A percentile compares a stretch with the other conserved stretches of the same genome.
Conservation (phyloP, 805 yeast species). For the Wickerhamiella nectarea region DNA sequence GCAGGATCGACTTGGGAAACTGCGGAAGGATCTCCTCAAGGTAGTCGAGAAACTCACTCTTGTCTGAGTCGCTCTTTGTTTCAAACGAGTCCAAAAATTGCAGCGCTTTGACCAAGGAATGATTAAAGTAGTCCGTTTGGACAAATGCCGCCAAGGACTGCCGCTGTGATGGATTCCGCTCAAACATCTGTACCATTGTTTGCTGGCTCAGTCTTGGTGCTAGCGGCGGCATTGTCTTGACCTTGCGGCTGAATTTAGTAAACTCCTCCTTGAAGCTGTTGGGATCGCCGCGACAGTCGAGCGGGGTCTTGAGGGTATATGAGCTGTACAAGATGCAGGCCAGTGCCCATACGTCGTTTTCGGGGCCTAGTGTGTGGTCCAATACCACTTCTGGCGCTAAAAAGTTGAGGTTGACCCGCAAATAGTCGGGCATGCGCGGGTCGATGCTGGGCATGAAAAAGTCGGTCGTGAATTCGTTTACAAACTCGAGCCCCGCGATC, state of each 20-base stretch:
- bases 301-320: slow-evolving; percentile 37
- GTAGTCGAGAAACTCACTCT: slow-evolving; percentile 52
- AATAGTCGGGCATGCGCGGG: slow-evolving; percentile 58
- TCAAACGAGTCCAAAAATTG: slow-evolving; percentile 72
- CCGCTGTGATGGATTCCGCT: slow-evolving; percentile 43
- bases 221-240: slow-evolving; percentile 29
- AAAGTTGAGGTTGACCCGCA: slow-evolving; percentile 57
- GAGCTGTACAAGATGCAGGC: slow-evolving; percentile 64
- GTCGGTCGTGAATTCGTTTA: slow-evolving; percentile 35
- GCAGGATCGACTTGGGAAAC: slow-evolving; percentile 45
- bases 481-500: slow-evolving; percentile 55
- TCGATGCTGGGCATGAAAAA: slow-evolving; percentile 62
- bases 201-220: not conserved
- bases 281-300: slow-evolving; percentile 41
- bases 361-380: slow-evolving; percentile 47
- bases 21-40: slow-evolving; percentile 39
- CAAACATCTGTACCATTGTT: slow-evolving; percentile 27
- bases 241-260: slow-evolving; percentile 24
- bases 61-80: slow-evolving; percentile 56
- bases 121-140: slow-evolving; percentile 65
- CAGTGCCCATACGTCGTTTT: slow-evolving; percentile 72
- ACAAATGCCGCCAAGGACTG: slow-evolving; percentile 51
- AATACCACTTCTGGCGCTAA: slow-evolving; percentile 74
- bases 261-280: slow-evolving; percentile 36
- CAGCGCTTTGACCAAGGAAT: slow-evolving; percentile 67